Percentiles rank a stretch among this genome's conserved stretches.
These are phyloP conservation scores for Galeopsis tetrahit DNA, from an alignment of 257 asterid genomes.

Conservation along the genomic window DNA sequence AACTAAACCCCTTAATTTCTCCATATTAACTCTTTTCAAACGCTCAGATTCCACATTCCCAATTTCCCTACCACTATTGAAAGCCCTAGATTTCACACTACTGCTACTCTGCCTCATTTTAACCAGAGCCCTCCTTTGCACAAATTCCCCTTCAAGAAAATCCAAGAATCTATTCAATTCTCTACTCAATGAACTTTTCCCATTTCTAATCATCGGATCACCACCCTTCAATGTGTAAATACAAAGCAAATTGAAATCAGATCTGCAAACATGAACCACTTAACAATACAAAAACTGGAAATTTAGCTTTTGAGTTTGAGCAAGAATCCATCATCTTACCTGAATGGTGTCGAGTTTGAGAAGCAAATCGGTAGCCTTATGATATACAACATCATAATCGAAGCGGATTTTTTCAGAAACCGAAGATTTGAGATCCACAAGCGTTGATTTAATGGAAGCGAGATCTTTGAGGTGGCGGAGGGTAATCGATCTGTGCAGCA, in stretches of 20 bases:
- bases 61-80: constrained; percentile 26
- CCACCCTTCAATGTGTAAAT: constrained; percentile 56
- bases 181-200: constrained; percentile 56
- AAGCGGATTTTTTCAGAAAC: constrained; percentile 47
- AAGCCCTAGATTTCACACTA: constrained; percentile 42
- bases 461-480: constrained; percentile 81
- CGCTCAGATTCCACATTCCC: constrained; percentile 32
- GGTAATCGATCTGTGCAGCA: constrained; percentile 77
- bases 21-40: constrained; percentile 37
- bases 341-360: constrained; percentile 63
- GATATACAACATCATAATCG: constrained; percentile 48
- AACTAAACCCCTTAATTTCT: constrained; percentile 45
- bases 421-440: constrained; percentile 58
- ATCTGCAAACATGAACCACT: constrained; percentile 10
- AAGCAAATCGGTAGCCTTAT: constrained; percentile 54
- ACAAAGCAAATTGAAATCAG: constrained; percentile 13
- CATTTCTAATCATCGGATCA: constrained; percentile 86
- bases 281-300: neutral
- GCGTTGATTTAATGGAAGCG: constrained; percentile 64
- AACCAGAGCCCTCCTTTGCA: constrained; percentile 41
- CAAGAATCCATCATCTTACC: constrained; percentile 43
- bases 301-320: neutral
- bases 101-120: constrained; percentile 39
- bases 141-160: constrained; percentile 47
- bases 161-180: constrained; percentile 64